These are phyloP conservation scores for Cocos nucifera DNA, from an alignment of 176 grass and related monocot species.

Conservation along the genomic window DNA sequence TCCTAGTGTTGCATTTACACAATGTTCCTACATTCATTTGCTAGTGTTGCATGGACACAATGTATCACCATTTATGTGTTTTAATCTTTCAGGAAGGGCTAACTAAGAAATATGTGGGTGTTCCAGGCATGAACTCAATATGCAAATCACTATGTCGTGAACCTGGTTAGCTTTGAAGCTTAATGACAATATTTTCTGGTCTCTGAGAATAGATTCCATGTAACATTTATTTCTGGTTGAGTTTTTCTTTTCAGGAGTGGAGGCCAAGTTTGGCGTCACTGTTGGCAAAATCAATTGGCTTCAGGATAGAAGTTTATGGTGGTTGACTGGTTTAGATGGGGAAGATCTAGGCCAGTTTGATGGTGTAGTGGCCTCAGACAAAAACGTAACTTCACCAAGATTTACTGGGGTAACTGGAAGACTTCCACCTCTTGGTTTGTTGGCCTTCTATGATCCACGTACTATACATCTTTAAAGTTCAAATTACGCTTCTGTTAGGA, in stretches of 20 bases:
- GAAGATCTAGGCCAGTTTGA: conserved; percentile 74
- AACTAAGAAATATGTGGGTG: conserved; percentile 70
- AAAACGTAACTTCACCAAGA: conserved; percentile 48
- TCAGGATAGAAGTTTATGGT: conserved; percentile 58
- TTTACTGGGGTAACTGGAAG: conserved; percentile 62
- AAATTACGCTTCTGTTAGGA: too few species aligned
- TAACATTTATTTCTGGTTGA: conserved; percentile 7
- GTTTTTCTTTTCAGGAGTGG: conserved; percentile 42
- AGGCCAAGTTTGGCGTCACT: conserved; percentile 70
- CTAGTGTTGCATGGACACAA: not conserved
- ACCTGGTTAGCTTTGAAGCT: conserved; percentile 41
- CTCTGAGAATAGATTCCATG: not conserved
- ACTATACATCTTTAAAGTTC: too few species aligned
- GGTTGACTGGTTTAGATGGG: conserved; percentile 63
- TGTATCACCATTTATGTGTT: not conserved
- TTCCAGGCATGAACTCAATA: conserved; percentile 83
- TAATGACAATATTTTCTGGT: not conserved
- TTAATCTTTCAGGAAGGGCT: conserved; percentile 36
- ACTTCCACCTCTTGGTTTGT: conserved; percentile 74
- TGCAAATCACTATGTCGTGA: conserved; percentile 76
- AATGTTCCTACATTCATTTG: not conserved
- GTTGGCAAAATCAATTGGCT: conserved; percentile 81
- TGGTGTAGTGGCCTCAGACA: conserved; percentile 70
- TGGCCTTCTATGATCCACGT: not conserved
- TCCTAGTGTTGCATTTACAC: not conserved